Evolutionary conservation across 2,329 filamentous ascomycete genomes (phyloP).

Genomic region (Fusarium tjaetaba): DNA sequence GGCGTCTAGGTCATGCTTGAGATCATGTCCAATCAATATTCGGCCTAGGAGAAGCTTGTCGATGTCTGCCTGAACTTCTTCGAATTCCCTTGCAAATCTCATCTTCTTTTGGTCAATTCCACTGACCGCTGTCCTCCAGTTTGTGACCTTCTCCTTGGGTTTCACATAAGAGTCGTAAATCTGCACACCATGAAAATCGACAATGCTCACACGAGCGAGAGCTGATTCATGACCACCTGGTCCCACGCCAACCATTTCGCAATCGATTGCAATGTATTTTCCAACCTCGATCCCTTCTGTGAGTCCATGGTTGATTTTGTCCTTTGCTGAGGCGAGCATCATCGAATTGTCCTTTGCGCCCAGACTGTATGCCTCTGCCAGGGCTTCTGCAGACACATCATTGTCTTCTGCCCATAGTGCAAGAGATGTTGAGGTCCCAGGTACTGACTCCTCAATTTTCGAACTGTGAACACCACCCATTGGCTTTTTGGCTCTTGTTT

Average conservation of each 20-base stretch:
- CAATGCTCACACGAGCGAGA: conserved; percentile 86
- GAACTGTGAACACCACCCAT: conserved; percentile 70
- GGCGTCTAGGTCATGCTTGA: conserved; percentile 81
- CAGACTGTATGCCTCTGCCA: conserved; percentile 70
- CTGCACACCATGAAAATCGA: conserved; percentile 93
- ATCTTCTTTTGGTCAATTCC: conserved; percentile 82
- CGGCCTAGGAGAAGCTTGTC: conserved; percentile 73
- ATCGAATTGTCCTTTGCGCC: conserved; percentile 60
- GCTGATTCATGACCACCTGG: conserved; percentile 75
- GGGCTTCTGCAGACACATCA: conserved; percentile 66
- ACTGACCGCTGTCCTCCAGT: conserved; percentile 89
- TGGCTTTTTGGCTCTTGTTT: conserved; percentile 19
- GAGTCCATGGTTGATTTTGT: conserved; percentile 71
- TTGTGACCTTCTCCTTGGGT: conserved; percentile 80
- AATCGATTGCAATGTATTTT: conserved; percentile 93
- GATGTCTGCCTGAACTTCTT: conserved; percentile 79
- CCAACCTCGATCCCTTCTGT: conserved; percentile 74
- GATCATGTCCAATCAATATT: conserved; percentile 84
- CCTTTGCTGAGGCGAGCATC: conserved; percentile 57
- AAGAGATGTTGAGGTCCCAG: conserved; percentile 62
- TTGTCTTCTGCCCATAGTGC: conserved; percentile 70
- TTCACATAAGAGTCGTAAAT: conserved; percentile 94
- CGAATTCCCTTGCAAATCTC: conserved; percentile 73
- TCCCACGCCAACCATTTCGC: conserved; percentile 96
- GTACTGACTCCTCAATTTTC: conserved; percentile 51